A percentile compares a stretch with the other conserved stretches of the same genome.
These are phyloP conservation scores for Zymoseptoria brevis DNA, from an alignment of 2,329 filamentous ascomycete species.

Conservation along the genomic window DNA sequence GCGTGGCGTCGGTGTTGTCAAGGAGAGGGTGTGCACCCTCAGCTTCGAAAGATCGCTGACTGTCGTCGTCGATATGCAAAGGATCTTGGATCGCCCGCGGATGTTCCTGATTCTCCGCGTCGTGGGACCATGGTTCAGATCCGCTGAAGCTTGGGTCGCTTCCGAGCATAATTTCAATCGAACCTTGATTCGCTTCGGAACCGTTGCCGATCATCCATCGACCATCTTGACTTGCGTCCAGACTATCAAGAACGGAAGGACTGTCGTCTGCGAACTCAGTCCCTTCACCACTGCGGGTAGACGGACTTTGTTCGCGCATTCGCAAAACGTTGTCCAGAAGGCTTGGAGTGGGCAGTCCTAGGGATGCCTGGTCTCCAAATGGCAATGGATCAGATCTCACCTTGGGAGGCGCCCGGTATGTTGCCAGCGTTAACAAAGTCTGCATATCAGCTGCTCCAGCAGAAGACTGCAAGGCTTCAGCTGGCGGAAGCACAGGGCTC, in stretches of 20 bases:
- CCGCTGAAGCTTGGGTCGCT: conserved; percentile 17
- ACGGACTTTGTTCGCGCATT: conserved; percentile 26
- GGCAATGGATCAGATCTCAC: conserved; percentile 6
- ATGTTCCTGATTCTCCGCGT: conserved; percentile 12
- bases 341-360: conserved; percentile 20
- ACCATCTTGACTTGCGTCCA: conserved; percentile 19
- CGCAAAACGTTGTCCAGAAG: conserved; percentile 28
- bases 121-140: conserved; percentile 17
- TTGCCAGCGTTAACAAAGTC: conserved; percentile 20
- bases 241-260: conserved; percentile 18
- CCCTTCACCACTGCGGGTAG: conserved; percentile 21
- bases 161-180: conserved; percentile 31
- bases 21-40: conserved; percentile 10
- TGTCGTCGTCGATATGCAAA: conserved; percentile 15
- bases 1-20: conserved; percentile 21
- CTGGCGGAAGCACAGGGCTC: conserved; percentile 58
- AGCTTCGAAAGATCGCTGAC: conserved; percentile 16
- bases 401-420: conserved; percentile 16
- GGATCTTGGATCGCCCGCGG: conserved; percentile 9
- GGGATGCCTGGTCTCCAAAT: conserved; percentile 6
- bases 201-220: conserved; percentile 20
- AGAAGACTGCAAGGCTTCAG: conserved; percentile 9
- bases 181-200: conserved; percentile 23
- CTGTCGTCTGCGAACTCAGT: conserved; percentile 29
- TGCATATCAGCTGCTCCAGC: conserved; percentile 6